Conservation (phyloP, 1,284 basidiomycete species). For the Malassezia restricta region DNA sequence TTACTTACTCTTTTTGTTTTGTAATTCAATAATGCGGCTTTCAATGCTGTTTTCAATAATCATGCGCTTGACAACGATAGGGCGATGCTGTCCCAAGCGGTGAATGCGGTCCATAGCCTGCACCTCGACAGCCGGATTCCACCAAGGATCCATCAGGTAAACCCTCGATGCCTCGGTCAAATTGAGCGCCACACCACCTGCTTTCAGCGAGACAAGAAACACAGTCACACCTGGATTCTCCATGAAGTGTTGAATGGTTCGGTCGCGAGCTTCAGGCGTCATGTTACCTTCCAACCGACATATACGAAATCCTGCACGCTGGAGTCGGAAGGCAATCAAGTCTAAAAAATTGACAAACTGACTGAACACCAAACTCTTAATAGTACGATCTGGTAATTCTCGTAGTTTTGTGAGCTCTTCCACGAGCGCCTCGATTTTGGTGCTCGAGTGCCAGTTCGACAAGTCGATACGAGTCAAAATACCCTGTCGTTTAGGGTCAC, state of each 20-base stretch:
- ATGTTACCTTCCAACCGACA: constrained; percentile 93
- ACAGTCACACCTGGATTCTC: constrained; percentile 87
- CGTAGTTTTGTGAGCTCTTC: constrained; percentile 81
- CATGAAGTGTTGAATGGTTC: constrained; percentile 90
- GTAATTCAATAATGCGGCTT: constrained; percentile 72
- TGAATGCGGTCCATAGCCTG: constrained; percentile 86
- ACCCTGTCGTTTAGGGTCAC: constrained; percentile 61
- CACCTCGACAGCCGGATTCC: constrained; percentile 43
- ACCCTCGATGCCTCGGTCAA: constrained; percentile 44
- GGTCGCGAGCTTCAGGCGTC: constrained; percentile 87
- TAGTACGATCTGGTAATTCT: constrained; percentile 65
- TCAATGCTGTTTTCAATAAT: constrained; percentile 95
- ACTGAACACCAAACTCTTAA: constrained; percentile 91
- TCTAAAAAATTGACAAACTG: constrained; percentile 72
- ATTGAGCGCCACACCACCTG: constrained; percentile 71
- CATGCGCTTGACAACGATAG: constrained; percentile 66
- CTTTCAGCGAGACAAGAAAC: constrained; percentile 86
- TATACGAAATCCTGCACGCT: constrained; percentile 72
- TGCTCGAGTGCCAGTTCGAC: constrained; percentile 79
- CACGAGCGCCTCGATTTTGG: constrained; percentile 91
- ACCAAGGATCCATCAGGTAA: constrained; percentile 45
- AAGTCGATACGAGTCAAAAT: constrained; percentile 82
- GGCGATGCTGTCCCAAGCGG: constrained; percentile 77
- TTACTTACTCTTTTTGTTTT: constrained; percentile 70
- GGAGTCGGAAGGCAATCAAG: constrained; percentile 80